Percentiles rank a stretch among this genome's conserved stretches.
Conservation (phyloP, 139 green algal genomes). For the Chlamydomonas schloesseri region DNA sequence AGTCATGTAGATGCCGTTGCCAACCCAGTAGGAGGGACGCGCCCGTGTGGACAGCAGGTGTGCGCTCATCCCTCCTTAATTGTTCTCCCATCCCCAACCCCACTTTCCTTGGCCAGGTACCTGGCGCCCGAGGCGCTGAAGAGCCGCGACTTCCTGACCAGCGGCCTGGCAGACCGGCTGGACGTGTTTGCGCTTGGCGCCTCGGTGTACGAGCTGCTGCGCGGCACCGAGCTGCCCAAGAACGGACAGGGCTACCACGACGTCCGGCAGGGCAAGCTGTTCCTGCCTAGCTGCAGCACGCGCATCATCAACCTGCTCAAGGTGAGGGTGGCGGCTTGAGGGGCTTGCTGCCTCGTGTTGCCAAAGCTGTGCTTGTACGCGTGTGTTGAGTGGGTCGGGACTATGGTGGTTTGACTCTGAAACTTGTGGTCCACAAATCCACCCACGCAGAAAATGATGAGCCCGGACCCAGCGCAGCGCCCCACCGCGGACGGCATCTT, state of each 20-base stretch:
- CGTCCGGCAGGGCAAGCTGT: slow-evolving; percentile 72
- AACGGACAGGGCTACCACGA: slow-evolving; percentile 64
- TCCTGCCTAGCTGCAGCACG: slow-evolving; percentile 67
- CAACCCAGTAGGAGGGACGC: no score
- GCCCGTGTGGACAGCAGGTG: no score
- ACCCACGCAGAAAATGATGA: slow-evolving; percentile 70
- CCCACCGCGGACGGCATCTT: slow-evolving; percentile 65
- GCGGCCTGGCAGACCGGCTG: slow-evolving; percentile 76
- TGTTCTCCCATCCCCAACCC: no score
- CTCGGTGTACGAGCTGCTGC: slow-evolving; percentile 87
- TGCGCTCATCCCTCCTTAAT: no score
- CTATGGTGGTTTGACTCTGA: not conserved
- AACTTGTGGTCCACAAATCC: no score
- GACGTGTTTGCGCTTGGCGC: slow-evolving; percentile 94
- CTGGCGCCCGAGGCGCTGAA: slow-evolving; percentile 88
- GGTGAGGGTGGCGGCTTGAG: no score
- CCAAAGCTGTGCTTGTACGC: no score
- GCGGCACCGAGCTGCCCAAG: slow-evolving; percentile 64
- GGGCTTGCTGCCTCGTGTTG: no score
- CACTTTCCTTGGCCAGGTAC: no score
- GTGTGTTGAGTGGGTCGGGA: no score
- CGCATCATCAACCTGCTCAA: slow-evolving; percentile 71
- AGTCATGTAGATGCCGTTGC: no score
- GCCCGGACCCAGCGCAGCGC: slow-evolving; percentile 65
- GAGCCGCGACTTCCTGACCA: slow-evolving; percentile 50